Conservation (phyloP, 345 rosid species). For the Arabis alpina region DNA sequence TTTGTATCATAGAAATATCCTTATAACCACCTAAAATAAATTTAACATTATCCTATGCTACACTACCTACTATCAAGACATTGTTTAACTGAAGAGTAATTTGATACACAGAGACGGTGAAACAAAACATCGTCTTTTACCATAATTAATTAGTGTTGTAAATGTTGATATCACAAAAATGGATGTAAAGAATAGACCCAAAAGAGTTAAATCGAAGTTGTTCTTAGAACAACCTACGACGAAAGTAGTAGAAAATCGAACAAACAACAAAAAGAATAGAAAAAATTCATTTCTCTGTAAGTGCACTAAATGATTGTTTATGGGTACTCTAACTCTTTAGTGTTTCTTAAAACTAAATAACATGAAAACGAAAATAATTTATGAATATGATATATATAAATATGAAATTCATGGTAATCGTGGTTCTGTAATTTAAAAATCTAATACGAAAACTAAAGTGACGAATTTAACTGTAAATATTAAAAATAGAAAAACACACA, state of each 20-base stretch:
- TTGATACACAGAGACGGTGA: conserved; percentile 12
- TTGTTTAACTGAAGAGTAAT: not conserved
- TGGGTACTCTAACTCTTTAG: conserved; percentile 36
- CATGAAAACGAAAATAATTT: no score
- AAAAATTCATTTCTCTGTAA: conserved; percentile 29
- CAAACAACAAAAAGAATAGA: not conserved
- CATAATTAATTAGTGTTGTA: conserved; percentile 64
- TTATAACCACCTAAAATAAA: not conserved
- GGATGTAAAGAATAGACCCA: conserved; percentile 36
- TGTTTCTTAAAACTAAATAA: conserved; percentile 2
- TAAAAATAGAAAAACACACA: no score
- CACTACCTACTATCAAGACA: not conserved
- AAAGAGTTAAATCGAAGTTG: conserved; percentile 30
- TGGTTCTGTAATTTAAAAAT: no score
- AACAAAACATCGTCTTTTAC: conserved; percentile 20
- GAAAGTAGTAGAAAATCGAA: conserved; percentile 13
- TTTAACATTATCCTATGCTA: no score
- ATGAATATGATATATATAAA: no score
- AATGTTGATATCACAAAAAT: conserved; percentile 56
- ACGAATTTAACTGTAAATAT: no score
- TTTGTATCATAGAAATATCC: not conserved
- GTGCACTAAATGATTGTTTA: conserved; percentile 31
- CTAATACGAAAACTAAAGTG: no score
- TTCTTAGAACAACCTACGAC: conserved; percentile 42
- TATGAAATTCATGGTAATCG: no score